phyloP scores from a whole-genome alignment of 2,329 filamentous ascomycete species.

The Emericellopsis cladophorae region DNA sequence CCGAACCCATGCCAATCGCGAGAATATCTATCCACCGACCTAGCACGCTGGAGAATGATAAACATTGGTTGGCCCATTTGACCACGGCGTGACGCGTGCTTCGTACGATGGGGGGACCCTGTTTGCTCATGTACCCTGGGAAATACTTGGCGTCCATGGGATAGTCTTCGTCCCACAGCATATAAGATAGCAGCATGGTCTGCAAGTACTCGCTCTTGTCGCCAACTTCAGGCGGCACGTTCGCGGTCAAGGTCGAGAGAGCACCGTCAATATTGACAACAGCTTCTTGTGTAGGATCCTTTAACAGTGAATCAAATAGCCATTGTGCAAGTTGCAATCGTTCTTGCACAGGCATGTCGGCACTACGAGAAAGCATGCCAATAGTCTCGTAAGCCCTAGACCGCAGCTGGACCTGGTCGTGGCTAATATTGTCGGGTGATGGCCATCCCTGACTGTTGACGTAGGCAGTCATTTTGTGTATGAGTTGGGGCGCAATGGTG shows the following conservation, averaged over 20 bases:
- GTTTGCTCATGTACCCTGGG: constrained; percentile 21
- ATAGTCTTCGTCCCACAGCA: constrained; percentile 19
- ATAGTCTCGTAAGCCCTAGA: constrained; percentile 84
- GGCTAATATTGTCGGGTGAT: constrained; percentile 40
- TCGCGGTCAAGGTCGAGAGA: constrained; percentile 56
- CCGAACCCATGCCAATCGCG: constrained; percentile 37
- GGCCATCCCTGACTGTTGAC: constrained; percentile 80
- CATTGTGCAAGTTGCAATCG: constrained; percentile 49
- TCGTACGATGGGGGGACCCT: constrained; percentile 40
- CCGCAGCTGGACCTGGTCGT: constrained; percentile 54
- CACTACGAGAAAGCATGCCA: constrained; percentile 61
- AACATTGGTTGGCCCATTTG: constrained; percentile 80
- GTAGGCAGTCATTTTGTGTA: constrained; percentile 58
- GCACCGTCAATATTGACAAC: constrained; percentile 84
- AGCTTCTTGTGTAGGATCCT: constrained; percentile 64
- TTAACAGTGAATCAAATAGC: constrained; percentile 72
- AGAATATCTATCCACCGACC: constrained; percentile 84
- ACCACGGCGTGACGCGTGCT: constrained; percentile 73
- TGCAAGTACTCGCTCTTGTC: constrained; percentile 12
- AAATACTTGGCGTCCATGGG: too few relatives aligned
- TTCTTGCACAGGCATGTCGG: constrained; percentile 41
- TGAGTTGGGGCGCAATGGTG: constrained; percentile 53
- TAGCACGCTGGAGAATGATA: constrained; percentile 65
- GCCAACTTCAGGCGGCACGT: constrained; percentile 23
- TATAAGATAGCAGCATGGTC: constrained; percentile 54